Evolutionary conservation across 1,284 basidiomycete species (phyloP).

Genomic region (Caloboletus inedulis): DNA sequence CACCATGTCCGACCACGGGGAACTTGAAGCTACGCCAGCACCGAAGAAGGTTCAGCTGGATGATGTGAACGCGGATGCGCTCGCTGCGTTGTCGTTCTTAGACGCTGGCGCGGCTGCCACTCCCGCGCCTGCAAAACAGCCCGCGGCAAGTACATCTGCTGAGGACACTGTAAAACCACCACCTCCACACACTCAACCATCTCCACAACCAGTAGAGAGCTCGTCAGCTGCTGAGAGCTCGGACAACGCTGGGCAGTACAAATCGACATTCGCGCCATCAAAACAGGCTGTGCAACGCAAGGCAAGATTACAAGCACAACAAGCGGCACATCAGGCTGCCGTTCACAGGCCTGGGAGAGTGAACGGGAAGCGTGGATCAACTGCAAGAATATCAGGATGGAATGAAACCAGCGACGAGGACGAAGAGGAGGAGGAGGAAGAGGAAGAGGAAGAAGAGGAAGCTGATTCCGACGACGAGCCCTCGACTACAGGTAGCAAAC

Average conservation of each 20-base stretch:
- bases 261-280: slow-evolving; percentile 83
- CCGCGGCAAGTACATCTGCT: slow-evolving; percentile 8
- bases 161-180: slow-evolving; percentile 24
- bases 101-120: slow-evolving; percentile 40
- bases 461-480: slow-evolving; percentile 60
- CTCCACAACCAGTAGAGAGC: slow-evolving; percentile 17
- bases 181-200: slow-evolving; percentile 25
- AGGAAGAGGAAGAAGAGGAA: slow-evolving; percentile 73
- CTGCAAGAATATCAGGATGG: slow-evolving; percentile 53
- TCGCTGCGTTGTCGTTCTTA: slow-evolving; percentile 74
- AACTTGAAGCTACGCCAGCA: slow-evolving; percentile 7
- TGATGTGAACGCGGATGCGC: slow-evolving; percentile 61
- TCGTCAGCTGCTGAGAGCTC: slow-evolving; percentile 16
- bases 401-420: slow-evolving; percentile 77
- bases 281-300: slow-evolving; percentile 79
- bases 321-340: slow-evolving; percentile 73
- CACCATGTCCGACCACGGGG: slow-evolving; percentile 26
- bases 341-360: slow-evolving; percentile 67
- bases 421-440: slow-evolving; percentile 66
- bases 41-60: slow-evolving; percentile 33
- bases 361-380: slow-evolving; percentile 51
- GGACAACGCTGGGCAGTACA: slow-evolving; percentile 41
- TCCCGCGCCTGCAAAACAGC: slow-evolving; percentile 21
- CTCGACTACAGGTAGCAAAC: slow-evolving; percentile 34
- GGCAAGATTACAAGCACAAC: slow-evolving; percentile 76